Evolutionary conservation across 345 rosid genomes (phyloP), one percentile per base, ranked within the genome.

Genomic region (Punica granatum): DNA sequence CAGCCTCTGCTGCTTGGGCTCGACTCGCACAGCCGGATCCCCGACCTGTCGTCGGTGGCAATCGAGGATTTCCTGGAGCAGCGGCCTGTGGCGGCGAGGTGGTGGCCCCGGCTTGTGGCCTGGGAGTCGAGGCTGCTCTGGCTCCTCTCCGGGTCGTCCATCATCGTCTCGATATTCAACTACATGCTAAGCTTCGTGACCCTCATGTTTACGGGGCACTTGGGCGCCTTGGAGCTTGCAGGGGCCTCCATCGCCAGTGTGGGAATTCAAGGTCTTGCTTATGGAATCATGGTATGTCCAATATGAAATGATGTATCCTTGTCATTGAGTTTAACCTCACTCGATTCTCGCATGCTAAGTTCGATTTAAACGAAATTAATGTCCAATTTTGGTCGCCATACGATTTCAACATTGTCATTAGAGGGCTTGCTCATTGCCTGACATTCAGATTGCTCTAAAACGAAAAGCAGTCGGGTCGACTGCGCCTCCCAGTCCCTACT

Each of bases 221-320:
- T 92, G 70, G 92, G 97, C 18, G 67, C 93, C 1, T 64, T 88
- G 39, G 79, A 88, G 80, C 89, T 92, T 28, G 98, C 98, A 0
- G 97, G 98, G 1, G 97, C 98, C 64, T 87, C 98, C 4, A 80
- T 90, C 36, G 93, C 98, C 33, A 82, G 84, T 49, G 97, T 90
- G 1, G 98, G 97, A 23, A 88, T 90, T 66, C 98, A 90, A 69
- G 98, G 98, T 26, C 96, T 92, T 64, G 94, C 97, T 72, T 92
- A 92, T 68, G 98, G 98, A 18, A 83, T 92, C 32, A 92, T 92
- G 98, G 97, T 92, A 80, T 4, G 67, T 36, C 9, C 34, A 12
- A 5, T 36, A 19, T 12, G 6, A n/a, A n/a, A n/a, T n/a, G n/a
- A n/a, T n/a, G n/a, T n/a, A n/a, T n/a, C n/a, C n/a, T n/a, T n/a